Base-by-base conservation (phyloP, 148 eudicot genomes). In the Persicaria maculosa region DNA sequence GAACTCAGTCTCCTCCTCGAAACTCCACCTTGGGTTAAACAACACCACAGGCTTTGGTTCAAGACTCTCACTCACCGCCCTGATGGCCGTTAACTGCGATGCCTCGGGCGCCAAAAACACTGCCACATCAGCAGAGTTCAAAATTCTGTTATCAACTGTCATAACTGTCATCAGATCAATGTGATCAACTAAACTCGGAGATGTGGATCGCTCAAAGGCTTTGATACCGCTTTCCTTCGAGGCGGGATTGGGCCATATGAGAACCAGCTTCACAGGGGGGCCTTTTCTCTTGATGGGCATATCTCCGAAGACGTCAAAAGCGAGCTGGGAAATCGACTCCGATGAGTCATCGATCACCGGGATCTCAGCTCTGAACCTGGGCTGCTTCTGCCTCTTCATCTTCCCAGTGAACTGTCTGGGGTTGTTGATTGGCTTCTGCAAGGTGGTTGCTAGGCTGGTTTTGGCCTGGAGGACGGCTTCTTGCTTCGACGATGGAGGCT, bases 401-500 rank as follows among this genome's bases (percentile, higher is more conserved):
- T 85, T 92, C 0, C 90, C 93, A 1, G 90, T 77, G 74, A 90
- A 84, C 46, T 71, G 73, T 68, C 78, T 89, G 14, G 93, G 90
- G 74, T 79, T 91, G 87, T 84, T 90, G 73, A 91, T 93, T 9
- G 95, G 93, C 82, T 88, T 94, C 45, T 87, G 87, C 7, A 94
- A 72, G 78, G 89, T 75, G 82, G 91, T 68, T 45, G 87, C 83
- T 71, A 94, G 92, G 79, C 87, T 84, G 12, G 85, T 80, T 76
- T 87, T 91, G 71, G 96, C 97, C 86, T 94, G 98, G 40, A 80
- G 76, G 68, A 94, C 82, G 22, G 98, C 98, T 78, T 90, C 97
- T 75, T 90, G 88, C 81, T 83, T 90, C 46, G 92, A 80, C 47
- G 83, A 78, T 68, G 98, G 98, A 0, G 96, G 98, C 15, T 81